A percentile compares a stretch with the other conserved stretches of the same genome.
Conservation (phyloP, 768 basidiomycete genomes). For the Naganishia kalamii region DNA sequence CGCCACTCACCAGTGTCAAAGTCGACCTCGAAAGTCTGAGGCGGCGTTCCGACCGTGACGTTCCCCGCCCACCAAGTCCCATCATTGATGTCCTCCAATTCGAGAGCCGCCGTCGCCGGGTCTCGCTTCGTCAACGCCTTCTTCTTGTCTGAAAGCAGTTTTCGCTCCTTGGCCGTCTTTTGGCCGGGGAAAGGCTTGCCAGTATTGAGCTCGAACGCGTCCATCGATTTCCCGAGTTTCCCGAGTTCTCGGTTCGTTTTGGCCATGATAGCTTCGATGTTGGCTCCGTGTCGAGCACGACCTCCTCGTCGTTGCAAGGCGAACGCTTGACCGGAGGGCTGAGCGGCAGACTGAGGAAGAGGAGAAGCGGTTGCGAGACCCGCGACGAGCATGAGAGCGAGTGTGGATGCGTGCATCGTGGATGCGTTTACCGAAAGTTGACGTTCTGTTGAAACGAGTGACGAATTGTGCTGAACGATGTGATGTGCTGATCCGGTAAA, state of each 20-base stretch:
- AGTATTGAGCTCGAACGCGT: conserved; percentile 12
- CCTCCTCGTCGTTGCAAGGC: conserved; percentile 6
- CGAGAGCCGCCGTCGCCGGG: neutral
- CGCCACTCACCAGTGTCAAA: conserved; percentile 21
- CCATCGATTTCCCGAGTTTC: neutral
- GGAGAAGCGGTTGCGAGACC: neutral
- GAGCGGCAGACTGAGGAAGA: neutral
- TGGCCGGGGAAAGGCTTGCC: neutral
- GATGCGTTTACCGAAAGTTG: neutral
- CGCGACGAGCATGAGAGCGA: neutral
- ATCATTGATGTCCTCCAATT: neutral
- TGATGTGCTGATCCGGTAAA: neutral
- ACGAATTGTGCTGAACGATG: neutral
- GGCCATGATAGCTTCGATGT: neutral
- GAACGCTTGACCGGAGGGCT: neutral
- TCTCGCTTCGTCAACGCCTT: neutral
- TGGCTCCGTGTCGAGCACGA: neutral
- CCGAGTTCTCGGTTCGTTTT: neutral
- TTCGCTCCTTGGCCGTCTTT: neutral
- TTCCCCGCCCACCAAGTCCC: conserved; percentile 10
- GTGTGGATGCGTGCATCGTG: neutral
- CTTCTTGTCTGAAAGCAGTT: neutral
- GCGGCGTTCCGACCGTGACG: conserved; percentile 15
- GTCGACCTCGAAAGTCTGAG: conserved; percentile 3
- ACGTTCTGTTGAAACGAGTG: neutral